Evolutionary conservation across 2,329 filamentous ascomycete genomes (phyloP), one percentile per base, ranked within the genome.

Genomic region (Thelonectria blattea): DNA sequence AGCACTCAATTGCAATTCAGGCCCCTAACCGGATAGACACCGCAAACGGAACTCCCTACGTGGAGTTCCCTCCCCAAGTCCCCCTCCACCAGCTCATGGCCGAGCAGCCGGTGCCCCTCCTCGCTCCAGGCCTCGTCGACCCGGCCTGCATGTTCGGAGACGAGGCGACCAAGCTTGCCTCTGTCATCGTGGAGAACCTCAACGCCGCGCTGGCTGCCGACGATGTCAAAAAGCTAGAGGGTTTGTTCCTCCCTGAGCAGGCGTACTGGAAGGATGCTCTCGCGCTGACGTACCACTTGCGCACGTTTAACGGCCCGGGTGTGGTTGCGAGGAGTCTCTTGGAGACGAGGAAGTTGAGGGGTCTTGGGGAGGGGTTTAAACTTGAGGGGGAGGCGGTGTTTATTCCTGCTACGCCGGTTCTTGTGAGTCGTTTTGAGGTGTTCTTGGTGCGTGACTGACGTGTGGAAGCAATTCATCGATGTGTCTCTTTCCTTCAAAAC

Each of bases 241-340:
- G 4, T 3, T 58, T 52, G 34, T 66, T 68, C 49, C 50, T 58
- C 3, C 5, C 58, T 4, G 43, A 53, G 12, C 61, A 68, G 14
- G 22, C 54, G 0, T 68, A 65, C 20, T 68, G 65, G 61, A 68
- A 68, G 2, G 65, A 68, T 14, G 15, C 46, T 0, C 15, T 68
- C 24, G 58, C 65, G 1, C 52, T 68, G 1, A 66, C 65, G 0
- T 66, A 59, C 11, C 65, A 68, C 4, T 7, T 68, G 1, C 56
- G 65, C 2, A 68, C 65, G 0, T 66, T 68, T 7, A 56, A 9
- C 1, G 11, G 15, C 0, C 49, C 60, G 1, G 18, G 24, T 0
- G 12, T 37, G 0, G 50, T 68, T 22, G n/a, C 24, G 0, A 12
- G 47, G 0, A 56, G 46, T 14, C 7, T 68, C 0, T 1, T 66